Evolutionary conservation across 106 monocot genomes (phyloP).

Genomic region (Allium cepa): DNA sequence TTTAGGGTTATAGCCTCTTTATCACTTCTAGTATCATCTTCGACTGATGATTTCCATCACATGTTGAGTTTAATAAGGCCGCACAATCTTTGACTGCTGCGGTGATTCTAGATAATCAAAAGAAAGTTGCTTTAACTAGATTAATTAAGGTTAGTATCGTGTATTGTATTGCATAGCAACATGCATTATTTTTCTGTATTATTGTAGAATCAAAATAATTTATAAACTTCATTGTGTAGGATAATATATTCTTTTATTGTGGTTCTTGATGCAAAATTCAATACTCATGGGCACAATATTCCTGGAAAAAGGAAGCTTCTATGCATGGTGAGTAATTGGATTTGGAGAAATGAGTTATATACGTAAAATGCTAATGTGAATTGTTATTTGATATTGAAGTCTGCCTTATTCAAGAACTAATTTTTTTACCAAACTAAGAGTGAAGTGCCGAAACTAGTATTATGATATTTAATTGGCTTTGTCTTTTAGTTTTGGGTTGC

Average conservation of each 20-base stretch:
- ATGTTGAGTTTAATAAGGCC: conserved; percentile 98
- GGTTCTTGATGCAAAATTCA: conserved; percentile 90
- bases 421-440: no score
- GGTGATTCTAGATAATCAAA: conserved; percentile 59
- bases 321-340: conserved; percentile 60
- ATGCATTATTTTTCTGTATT: background rate
- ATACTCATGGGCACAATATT: conserved; percentile 51
- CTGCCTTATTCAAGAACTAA: no score
- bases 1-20: background rate
- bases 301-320: conserved; percentile 92
- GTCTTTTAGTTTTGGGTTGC: no score
- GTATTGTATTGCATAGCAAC: background rate
- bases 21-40: background rate
- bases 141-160: conserved; percentile 58
- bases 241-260: conserved; percentile 92
- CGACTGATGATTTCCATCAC: background rate
- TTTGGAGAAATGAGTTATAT: no score
- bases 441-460: no score
- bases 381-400: no score
- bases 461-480: no score
- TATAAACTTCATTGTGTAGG: conserved; percentile 28
- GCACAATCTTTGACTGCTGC: conserved; percentile 90
- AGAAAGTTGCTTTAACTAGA: conserved; percentile 66
- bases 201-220: conserved; percentile 2
- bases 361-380: no score